Base-by-base conservation (phyloP, 306 rosid genomes). In the Elaeagnus macrophylla region DNA sequence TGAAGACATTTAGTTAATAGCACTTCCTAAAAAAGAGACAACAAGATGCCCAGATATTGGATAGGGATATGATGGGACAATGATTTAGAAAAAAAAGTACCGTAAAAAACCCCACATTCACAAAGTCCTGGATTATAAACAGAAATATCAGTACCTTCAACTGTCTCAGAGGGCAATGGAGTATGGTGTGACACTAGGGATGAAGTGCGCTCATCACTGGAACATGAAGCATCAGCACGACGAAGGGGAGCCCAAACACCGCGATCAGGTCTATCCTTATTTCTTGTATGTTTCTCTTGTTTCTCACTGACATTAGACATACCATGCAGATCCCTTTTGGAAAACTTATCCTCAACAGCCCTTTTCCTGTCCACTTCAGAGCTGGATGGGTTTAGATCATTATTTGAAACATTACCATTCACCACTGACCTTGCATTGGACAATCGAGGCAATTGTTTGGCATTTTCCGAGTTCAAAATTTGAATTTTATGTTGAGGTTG, bases 231-330 rank as follows among this genome's bases (percentile, higher is more conserved):
- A 75, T 79, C 83, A 58, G 89, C 77, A 41, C 85, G 95, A 48
- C 74, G 94, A 67, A 88, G 95, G 43, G 99, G 99, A 47, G 99
- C 55, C 99, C 99, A 91, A 57, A 91, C 95, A 70, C 95, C 95
- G 40, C 93, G 96, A 73, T 91, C 99, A 59, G 99, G 99, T 70
- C 99, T 83, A 71, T 86, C 97, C 80, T 82, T 90, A 67, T 83
- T 82, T 77, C 93, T 80, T 39, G 91, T 82, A 53, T 86, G 96
- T 45, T 75, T 91, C 57, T 87, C 96, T 56, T 77, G 79, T 75
- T 80, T 91, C 57, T 86, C 96, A 64, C 71, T 63, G 16, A 57
- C 57, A 42, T 46, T 77, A 70, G 70, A 62, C 65, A 55, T 43
- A 63, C 81, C 81, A 78, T 76, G 83, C 39, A 41, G n/a, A 53